Conservation (phyloP, 2,329 filamentous ascomycete species). For the Pestalotiopsis sp. region DNA sequence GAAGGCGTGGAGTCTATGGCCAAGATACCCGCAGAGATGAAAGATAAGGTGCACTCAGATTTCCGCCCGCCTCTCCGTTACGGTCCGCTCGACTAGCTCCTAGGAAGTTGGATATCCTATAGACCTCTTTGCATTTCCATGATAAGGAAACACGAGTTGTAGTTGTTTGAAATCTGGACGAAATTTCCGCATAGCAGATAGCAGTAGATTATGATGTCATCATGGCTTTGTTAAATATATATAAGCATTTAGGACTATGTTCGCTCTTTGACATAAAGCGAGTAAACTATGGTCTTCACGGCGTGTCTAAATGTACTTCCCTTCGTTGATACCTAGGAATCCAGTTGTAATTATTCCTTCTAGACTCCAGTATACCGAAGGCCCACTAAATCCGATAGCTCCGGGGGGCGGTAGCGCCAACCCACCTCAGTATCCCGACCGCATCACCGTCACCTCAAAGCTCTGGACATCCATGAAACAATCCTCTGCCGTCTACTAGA, state of each 20-base stretch:
- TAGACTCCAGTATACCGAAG: not conserved
- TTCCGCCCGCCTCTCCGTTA: slow-evolving; percentile 18
- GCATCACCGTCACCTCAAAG: not conserved
- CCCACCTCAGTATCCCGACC: not conserved
- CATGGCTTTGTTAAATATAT: too few relatives aligned
- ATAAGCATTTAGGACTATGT: too few relatives aligned
- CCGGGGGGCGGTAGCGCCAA: not conserved
- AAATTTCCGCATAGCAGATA: too few relatives aligned
- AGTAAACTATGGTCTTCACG: too few relatives aligned
- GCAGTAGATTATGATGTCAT: too few relatives aligned
- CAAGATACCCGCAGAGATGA: slow-evolving; percentile 18
- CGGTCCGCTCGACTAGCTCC: slow-evolving; percentile 17
- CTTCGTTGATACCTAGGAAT: too few relatives aligned
- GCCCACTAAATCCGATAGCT: not conserved
- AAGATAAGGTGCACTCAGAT: slow-evolving; percentile 18
- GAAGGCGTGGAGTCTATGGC: slow-evolving; percentile 20
- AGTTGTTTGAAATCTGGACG: too few relatives aligned
- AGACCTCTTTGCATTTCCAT: too few relatives aligned
- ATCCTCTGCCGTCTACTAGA: not conserved
- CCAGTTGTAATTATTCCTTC: not conserved
- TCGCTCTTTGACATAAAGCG: too few relatives aligned
- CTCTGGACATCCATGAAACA: not conserved
- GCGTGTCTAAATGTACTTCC: too few relatives aligned
- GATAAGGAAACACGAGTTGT: too few relatives aligned
- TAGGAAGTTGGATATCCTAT: not conserved